phyloP scores from a whole-genome alignment of 345 rosid species.

The Rhodamnia rubescens region DNA sequence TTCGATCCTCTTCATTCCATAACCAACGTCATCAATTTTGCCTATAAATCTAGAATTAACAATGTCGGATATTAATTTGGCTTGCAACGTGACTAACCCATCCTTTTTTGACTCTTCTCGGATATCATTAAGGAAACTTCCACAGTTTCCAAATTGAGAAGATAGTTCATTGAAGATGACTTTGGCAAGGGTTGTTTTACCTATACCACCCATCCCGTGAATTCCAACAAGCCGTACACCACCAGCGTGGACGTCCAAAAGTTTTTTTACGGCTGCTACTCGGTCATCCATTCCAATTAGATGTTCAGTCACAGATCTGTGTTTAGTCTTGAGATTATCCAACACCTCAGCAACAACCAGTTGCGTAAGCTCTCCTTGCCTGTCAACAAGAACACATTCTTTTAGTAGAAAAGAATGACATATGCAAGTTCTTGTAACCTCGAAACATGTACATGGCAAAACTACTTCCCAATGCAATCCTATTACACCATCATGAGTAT shows the following conservation, averaged over 20 bases:
- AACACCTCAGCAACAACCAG: background rate
- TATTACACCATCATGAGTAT: background rate
- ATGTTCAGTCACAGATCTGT: background rate
- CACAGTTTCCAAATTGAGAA: background rate
- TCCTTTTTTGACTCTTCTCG: background rate
- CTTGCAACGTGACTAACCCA: background rate
- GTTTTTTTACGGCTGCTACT: background rate
- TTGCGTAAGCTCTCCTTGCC: background rate
- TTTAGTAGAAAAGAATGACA: background rate
- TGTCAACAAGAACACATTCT: background rate
- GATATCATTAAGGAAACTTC: background rate
- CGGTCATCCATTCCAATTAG: background rate
- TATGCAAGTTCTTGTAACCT: background rate
- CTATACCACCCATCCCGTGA: background rate
- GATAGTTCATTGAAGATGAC: background rate
- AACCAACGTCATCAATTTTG: background rate
- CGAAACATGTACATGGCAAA: background rate
- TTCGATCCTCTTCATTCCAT: background rate
- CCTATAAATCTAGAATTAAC: background rate
- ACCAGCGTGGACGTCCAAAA: background rate
- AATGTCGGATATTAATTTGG: background rate
- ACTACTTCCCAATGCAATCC: background rate
- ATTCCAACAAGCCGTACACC: background rate
- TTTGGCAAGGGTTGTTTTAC: conserved; percentile 1
- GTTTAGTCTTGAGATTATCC: background rate